These are phyloP conservation scores for Linnemannia hyalina DNA, from an alignment of 192 early-diverging fungal species.

Conservation along the genomic window DNA sequence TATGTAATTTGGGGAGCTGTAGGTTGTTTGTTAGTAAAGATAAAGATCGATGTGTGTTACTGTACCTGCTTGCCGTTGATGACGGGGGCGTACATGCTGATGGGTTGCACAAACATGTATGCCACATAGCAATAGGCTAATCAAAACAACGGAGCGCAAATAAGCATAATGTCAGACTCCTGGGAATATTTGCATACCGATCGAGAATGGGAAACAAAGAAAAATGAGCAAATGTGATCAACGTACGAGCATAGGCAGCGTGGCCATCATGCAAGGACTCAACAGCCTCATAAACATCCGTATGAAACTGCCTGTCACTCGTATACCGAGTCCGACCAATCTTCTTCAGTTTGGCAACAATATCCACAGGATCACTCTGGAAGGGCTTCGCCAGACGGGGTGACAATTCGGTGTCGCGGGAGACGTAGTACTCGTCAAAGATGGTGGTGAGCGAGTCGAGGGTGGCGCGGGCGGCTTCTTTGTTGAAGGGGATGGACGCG, in stretches of 20 bases:
- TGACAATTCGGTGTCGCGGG: constrained; percentile 16
- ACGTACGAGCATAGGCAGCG: constrained; percentile 27
- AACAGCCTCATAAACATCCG: background rate
- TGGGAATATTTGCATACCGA: too few relatives aligned
- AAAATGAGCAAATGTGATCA: too few relatives aligned
- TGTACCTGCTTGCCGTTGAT: constrained; percentile 32
- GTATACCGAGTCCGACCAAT: constrained; percentile 10
- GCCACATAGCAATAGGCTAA: constrained; percentile 29
- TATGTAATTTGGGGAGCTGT: too few relatives aligned
- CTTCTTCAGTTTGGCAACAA: constrained; percentile 5
- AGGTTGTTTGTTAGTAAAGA: too few relatives aligned
- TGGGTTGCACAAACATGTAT: constrained; percentile 28
- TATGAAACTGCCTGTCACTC: constrained; percentile 25
- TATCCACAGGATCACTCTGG: constrained; percentile 20
- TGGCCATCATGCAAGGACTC: constrained; percentile 32
- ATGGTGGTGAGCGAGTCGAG: constrained; percentile 17
- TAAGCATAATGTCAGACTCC: background rate
- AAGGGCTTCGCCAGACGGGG: constrained; percentile 14
- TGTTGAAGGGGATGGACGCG: constrained; percentile 17
- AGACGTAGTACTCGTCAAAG: constrained; percentile 34
- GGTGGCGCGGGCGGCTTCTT: background rate
- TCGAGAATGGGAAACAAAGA: too few relatives aligned
- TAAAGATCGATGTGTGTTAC: too few relatives aligned
- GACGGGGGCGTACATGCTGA: constrained; percentile 32
- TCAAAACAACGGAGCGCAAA: background rate